These are phyloP conservation scores for Rickenella mellea DNA, from an alignment of 768 basidiomycete species.

Conservation along the genomic window DNA sequence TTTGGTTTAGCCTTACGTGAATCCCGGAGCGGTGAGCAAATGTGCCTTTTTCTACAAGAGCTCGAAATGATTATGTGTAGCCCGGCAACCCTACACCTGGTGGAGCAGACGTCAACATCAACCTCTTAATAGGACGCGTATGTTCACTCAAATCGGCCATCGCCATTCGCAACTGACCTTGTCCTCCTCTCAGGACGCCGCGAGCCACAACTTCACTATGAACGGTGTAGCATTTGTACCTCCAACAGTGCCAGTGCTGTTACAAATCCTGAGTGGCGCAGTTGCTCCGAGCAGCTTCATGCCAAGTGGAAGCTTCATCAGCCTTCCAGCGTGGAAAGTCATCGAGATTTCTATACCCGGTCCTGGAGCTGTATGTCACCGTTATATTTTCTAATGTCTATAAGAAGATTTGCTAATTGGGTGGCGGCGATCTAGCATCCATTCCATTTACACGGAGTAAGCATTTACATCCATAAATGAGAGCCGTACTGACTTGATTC, in stretches of 20 bases:
- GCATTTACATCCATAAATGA: no score
- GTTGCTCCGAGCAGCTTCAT: constrained; percentile 1
- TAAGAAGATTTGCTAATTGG: background rate
- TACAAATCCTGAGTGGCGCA: constrained; percentile 6
- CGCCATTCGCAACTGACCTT: no score
- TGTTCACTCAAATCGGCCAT: background rate
- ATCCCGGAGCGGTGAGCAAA: background rate
- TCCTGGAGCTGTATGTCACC: background rate
- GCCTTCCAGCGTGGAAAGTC: background rate
- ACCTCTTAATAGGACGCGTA: background rate
- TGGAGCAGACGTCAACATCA: constrained; percentile 15
- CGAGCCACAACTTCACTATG: background rate
- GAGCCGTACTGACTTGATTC: no score
- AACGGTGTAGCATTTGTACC: constrained; percentile 4
- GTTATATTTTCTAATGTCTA: background rate
- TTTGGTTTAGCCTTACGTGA: constrained; percentile 8
- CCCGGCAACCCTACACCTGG: constrained; percentile 13
- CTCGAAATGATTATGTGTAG: constrained; percentile 1
- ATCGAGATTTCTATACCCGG: constrained; percentile 6
- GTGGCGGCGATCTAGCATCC: background rate
- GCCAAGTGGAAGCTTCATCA: constrained; percentile 1
- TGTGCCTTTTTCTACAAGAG: background rate
- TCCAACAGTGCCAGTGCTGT: constrained; percentile 4
- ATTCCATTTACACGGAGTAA: background rate
- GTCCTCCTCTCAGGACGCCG: background rate